Evolutionary conservation across 805 yeast genomes (phyloP), one percentile per base, ranked within the genome.

Genomic region (Candida parachauliodes): DNA sequence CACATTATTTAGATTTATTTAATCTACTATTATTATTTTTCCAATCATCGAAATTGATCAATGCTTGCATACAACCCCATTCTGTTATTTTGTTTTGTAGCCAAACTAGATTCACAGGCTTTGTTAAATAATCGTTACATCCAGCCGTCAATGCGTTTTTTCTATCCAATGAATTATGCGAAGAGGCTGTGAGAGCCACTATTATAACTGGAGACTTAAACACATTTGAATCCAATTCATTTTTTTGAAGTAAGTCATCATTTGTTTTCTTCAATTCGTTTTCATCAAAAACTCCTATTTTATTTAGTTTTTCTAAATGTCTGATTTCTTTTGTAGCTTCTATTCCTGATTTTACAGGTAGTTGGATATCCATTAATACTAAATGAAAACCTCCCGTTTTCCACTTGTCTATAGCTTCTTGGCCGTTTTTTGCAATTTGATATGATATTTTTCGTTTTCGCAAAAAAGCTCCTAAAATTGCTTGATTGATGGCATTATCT

Each of bases 11-110:
- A 2, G 29, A 22, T 30, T 28, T 32, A 25, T 21, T 32, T 10
- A 41, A 37, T 7, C 37, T 38, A n/a, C 35, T 32, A 8, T 48
- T 41, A 29, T 54, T 59, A 12, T 41, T 47, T 36, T 76, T 79
- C 94, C 97, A 93, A 26, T 94, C 91, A 56, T 93, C 96, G 59
- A 84, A 91, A 60, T 91, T 95, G 57, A 91, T 89, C 34, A 91
- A 65, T 1, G 97, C 97, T 62, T 91, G 98, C 98, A 91, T 91
- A 60, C 98, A 91, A 0, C 98, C 98, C 98, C 98, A 93, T 60
- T 91, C 97, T 0, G 88, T 83, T 36, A 93, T 85, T 61, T 93
- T 93, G 54, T 86, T 87, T 51, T 88, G 86, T 32, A 93, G 68
- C 99, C 99, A 93, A 34, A 79, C 86, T 48, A 91, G 68, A 50